phyloP scores from a whole-genome alignment of 768 basidiomycete genomes.

The Boletus vermiculosoides region DNA sequence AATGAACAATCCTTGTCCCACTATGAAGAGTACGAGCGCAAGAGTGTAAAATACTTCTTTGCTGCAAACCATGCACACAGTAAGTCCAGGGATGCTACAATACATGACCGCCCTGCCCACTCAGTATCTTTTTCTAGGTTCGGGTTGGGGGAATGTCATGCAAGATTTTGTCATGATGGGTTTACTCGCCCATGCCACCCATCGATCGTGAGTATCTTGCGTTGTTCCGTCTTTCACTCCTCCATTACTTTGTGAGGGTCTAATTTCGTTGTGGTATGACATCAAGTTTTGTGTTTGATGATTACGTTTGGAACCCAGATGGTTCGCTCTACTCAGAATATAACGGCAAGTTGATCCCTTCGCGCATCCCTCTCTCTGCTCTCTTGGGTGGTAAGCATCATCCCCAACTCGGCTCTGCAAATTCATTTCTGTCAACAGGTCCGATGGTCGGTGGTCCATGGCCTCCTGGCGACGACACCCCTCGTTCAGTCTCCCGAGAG shows the following conservation, averaged over 20 bases:
- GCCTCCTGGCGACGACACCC: conserved; percentile 30
- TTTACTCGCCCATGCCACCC: conserved; percentile 34
- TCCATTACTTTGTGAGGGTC: not conserved
- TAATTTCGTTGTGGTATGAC: conserved; percentile 1
- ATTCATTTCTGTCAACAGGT: conserved; percentile 27
- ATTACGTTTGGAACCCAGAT: conserved; percentile 42
- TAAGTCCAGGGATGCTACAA: conserved; percentile 15
- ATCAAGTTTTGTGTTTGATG: conserved; percentile 42
- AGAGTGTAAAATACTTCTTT: conserved; percentile 43
- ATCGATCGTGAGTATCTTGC: conserved; percentile 33
- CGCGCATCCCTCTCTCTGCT: conserved; percentile 42
- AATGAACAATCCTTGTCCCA: conserved; percentile 43
- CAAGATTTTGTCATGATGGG: conserved; percentile 39
- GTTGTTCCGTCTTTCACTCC: not conserved
- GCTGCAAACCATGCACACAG: conserved; percentile 46
- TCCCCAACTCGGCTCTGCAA: not conserved
- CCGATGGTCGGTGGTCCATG: conserved; percentile 42
- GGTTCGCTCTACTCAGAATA: conserved; percentile 37
- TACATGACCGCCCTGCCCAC: not conserved
- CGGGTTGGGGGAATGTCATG: conserved; percentile 43
- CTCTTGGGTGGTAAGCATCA: conserved; percentile 35
- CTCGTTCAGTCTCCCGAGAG: conserved; percentile 36
- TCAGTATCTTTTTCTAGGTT: conserved; percentile 23
- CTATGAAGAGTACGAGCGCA: conserved; percentile 37
- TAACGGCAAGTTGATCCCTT: conserved; percentile 38